These are phyloP conservation scores for Crotalaria pallida DNA, from an alignment of 306 rosid species.

Conservation along the genomic window DNA sequence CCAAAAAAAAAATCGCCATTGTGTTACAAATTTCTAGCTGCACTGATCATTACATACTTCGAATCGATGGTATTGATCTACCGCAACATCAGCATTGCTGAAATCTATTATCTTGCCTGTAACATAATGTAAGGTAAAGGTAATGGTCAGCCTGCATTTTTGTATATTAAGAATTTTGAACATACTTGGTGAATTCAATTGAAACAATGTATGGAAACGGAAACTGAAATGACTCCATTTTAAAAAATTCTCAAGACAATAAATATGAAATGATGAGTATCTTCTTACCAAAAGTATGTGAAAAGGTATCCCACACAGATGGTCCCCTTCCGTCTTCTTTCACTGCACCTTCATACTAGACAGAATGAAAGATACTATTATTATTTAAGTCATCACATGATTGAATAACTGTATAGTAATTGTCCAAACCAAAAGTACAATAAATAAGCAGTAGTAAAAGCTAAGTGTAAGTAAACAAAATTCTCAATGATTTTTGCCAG, in stretches of 20 bases:
- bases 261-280: not conserved
- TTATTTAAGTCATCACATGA: not conserved
- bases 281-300: slow-evolving; percentile 54
- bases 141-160: not conserved
- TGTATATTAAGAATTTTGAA: not conserved
- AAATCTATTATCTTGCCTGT: slow-evolving; percentile 63
- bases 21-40: not conserved
- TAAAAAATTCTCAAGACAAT: not conserved
- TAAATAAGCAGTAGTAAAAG: not conserved
- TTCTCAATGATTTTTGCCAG: not conserved
- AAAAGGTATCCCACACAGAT: slow-evolving; percentile 77
- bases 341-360: slow-evolving; percentile 87
- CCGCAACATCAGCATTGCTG: slow-evolving; percentile 83
- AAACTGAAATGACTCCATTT: not conserved
- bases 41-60: slow-evolving; percentile 34
- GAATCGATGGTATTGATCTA: slow-evolving; percentile 73
- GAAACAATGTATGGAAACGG: not conserved
- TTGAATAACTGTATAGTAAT: no score
- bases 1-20: no score
- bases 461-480: not conserved
- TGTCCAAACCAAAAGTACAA: not conserved
- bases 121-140: slow-evolving; percentile 21
- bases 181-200: not conserved
- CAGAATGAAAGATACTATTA: not conserved
- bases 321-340: slow-evolving; percentile 77